Evolutionary conservation across 2,329 filamentous ascomycete genomes (phyloP).

Genomic region (Cercospora berteroae): DNA sequence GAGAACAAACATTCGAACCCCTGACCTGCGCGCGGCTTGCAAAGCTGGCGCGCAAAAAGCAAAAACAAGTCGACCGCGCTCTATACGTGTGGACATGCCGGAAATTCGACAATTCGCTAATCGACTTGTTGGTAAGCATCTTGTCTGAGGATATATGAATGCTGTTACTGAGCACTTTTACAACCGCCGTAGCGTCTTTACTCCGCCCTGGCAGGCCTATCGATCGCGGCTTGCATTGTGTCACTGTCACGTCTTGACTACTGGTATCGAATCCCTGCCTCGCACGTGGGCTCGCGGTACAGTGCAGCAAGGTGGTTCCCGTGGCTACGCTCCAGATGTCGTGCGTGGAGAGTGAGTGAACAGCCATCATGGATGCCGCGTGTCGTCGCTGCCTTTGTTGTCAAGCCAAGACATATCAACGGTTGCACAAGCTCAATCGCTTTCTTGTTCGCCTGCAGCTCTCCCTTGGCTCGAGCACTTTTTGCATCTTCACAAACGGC

Average conservation of each 20-base stretch:
- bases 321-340: background rate
- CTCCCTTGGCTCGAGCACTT: slow-evolving; percentile 1
- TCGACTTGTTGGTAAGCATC: background rate
- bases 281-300: background rate
- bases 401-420: slow-evolving; percentile 2
- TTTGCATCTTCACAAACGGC: background rate
- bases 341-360: background rate
- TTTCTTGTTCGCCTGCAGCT: background rate
- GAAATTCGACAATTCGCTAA: background rate
- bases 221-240: background rate
- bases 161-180: background rate
- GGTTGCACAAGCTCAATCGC: slow-evolving; percentile 1
- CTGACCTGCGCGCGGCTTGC: background rate
- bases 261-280: background rate
- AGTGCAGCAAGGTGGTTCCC: background rate
- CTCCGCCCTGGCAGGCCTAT: background rate
- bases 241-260: background rate
- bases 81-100: background rate
- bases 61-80: background rate
- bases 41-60: background rate
- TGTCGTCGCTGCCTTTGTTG: slow-evolving; percentile 3
- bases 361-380: background rate
- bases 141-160: background rate
- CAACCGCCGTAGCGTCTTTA: background rate
- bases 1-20: background rate